Evolutionary conservation across 2,329 filamentous ascomycete genomes (phyloP), one percentile per base, ranked within the genome.

Genomic region (Didymella glomerata): DNA sequence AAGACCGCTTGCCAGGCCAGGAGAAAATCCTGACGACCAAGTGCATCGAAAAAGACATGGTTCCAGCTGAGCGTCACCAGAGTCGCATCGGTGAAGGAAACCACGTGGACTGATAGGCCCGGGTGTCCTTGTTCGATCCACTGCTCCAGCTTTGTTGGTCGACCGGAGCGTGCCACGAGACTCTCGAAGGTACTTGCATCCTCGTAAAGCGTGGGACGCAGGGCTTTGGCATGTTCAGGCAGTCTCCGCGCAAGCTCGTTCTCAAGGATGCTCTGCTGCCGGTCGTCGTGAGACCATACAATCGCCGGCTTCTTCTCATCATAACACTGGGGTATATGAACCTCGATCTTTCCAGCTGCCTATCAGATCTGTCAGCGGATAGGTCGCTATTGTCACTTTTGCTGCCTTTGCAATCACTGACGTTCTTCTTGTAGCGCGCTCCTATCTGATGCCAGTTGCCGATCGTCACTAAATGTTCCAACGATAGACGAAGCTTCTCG

Each of bases 51-150:
- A 8, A 36, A 9, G 2, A 20, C 4, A n/a, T 20, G n/a, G 16
- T 20, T 40, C n/a, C 36, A 28, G 14, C 27, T 46, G 8, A 73
- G 20, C 2, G 69, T 71, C 4, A 46, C 27, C 44, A 22, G 25
- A 18, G 18, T 34, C 9, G 65, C 64, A 41, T 73, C 68, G 2
- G 48, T 48, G 44, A 73, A 74, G 2, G 44, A 47, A n/a, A 27
- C 22, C 7, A 48, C 18, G 18, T 42, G 20, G 22, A 42, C 50
- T 9, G 42, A 40, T 4, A 46, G 32, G 3, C 30, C 42, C 10
- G 25, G 24, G 20, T 41, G n/a, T 42, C 40, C 24, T 40, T 32
- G 18, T 25, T 30, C 42, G 1, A 20, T 40, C 32, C 32, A 32
- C 32, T 53, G 27, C 30, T 16, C 3, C 28, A 52, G 4, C 10